These are phyloP conservation scores for Stemphylium beticola DNA, from an alignment of 2,329 filamentous ascomycete species.

Conservation along the genomic window DNA sequence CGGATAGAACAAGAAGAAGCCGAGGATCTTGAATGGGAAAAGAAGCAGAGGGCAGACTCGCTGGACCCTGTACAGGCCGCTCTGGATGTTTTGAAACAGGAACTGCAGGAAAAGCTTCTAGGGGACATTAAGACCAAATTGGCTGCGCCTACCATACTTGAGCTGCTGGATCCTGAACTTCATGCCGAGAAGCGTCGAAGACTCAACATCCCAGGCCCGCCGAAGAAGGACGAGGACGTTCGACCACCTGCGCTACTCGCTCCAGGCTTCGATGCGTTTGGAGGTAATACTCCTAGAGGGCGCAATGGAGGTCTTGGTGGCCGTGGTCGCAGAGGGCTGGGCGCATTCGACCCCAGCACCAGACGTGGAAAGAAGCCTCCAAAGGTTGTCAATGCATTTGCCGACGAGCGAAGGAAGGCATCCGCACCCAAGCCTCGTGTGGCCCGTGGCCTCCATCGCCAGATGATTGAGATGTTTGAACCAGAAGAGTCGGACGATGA, in stretches of 20 bases:
- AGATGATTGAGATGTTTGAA: constrained; percentile 73
- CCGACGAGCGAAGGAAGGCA: constrained; percentile 65
- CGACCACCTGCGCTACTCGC: constrained; percentile 60
- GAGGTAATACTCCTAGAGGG: constrained; percentile 67
- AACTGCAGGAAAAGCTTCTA: constrained; percentile 85
- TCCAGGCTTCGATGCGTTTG: constrained; percentile 65
- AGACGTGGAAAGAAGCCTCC: constrained; percentile 48
- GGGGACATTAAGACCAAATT: constrained; percentile 88
- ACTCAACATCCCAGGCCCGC: constrained; percentile 75
- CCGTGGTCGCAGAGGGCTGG: constrained; percentile 50
- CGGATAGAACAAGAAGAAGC: constrained; percentile 75
- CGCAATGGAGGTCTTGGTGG: constrained; percentile 50
- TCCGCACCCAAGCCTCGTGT: constrained; percentile 63
- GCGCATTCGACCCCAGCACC: constrained; percentile 53
- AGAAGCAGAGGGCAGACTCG: constrained; percentile 82
- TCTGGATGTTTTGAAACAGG: constrained; percentile 75
- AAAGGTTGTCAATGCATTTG: constrained; percentile 54
- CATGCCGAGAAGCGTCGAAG: constrained; percentile 80
- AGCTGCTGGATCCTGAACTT: constrained; percentile 81
- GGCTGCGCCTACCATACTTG: constrained; percentile 78
- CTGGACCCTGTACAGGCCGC: constrained; percentile 91
- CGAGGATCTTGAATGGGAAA: constrained; percentile 86
- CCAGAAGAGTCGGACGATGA: constrained; percentile 88
- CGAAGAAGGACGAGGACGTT: constrained; percentile 63
- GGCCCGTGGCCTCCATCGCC: constrained; percentile 79